A percentile compares a stretch with the other conserved stretches of the same genome.
Evolutionary conservation across 2,329 filamentous ascomycete genomes (phyloP).

Genomic region (Penicillium italicum): DNA sequence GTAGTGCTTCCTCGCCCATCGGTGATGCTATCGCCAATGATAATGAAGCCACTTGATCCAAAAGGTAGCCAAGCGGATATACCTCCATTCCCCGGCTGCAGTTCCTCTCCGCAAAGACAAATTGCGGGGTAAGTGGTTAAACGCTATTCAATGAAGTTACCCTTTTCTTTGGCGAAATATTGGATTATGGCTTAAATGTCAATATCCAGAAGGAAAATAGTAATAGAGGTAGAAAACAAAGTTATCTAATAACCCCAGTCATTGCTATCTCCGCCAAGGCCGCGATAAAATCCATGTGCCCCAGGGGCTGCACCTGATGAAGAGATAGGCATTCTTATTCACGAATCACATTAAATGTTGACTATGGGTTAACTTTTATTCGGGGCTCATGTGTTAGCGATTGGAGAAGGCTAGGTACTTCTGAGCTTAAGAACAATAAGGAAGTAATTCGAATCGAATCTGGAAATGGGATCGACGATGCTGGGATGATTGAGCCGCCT

Average conservation of each 20-base stretch:
- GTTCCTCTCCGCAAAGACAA: background rate
- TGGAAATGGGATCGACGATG: background rate
- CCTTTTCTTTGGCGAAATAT: no score
- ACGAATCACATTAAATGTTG: background rate
- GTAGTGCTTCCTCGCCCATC: conserved; percentile 60
- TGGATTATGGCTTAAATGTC: background rate
- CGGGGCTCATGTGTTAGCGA: background rate
- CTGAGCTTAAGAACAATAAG: conserved; percentile 5
- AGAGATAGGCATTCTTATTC: background rate
- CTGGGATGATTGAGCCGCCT: background rate
- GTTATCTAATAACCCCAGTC: background rate
- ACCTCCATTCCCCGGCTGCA: background rate
- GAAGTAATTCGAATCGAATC: conserved; percentile 7
- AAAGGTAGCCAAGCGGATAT: conserved; percentile 51
- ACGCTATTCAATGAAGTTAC: background rate
- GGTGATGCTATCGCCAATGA: conserved; percentile 64
- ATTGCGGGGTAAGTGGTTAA: conserved; percentile 1
- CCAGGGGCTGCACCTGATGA: background rate
- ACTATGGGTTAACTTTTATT: background rate
- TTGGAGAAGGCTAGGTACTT: background rate
- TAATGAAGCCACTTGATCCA: conserved; percentile 46
- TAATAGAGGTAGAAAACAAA: background rate
- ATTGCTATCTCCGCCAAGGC: background rate
- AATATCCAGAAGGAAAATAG: background rate
- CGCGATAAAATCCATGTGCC: background rate